A percentile compares a stretch with the other conserved stretches of the same genome.
Evolutionary conservation across 2,329 filamentous ascomycete species (phyloP).

Genomic region (Curvularia eragrostidis): DNA sequence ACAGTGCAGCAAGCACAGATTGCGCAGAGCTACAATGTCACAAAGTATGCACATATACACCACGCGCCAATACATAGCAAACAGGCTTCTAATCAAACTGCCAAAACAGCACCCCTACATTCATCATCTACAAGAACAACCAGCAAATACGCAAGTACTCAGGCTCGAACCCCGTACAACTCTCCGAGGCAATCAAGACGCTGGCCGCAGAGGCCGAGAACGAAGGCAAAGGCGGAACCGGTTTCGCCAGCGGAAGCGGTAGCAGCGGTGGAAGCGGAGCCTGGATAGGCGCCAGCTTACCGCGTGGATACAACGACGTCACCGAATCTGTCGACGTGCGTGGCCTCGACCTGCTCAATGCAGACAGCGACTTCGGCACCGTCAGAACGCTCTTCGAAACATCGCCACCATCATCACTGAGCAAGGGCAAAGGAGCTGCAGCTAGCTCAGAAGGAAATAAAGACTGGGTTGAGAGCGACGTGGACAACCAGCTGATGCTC

Average conservation of each 20-base stretch:
- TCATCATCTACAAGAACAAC: constrained; percentile 78
- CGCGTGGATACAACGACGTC: constrained; percentile 82
- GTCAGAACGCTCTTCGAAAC: constrained; percentile 77
- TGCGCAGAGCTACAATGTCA: constrained; percentile 74
- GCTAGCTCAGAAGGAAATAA: constrained; percentile 53
- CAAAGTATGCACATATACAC: constrained; percentile 57
- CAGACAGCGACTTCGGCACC: constrained; percentile 75
- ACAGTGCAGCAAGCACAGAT: constrained; percentile 78
- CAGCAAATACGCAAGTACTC: constrained; percentile 71
- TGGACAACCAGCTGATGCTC: constrained; percentile 94
- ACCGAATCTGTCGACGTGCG: constrained; percentile 80
- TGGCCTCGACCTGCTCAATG: constrained; percentile 86
- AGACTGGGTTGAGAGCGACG: constrained; percentile 96
- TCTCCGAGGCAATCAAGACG: constrained; percentile 74
- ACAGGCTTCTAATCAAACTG: constrained; percentile 18
- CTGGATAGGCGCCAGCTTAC: constrained; percentile 79
- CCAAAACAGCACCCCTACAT: constrained; percentile 75
- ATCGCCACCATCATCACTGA: constrained; percentile 69
- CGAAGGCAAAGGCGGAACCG: constrained; percentile 51
- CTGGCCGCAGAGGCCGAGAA: constrained; percentile 69
- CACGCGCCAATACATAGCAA: background rate
- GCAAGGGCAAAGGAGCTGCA: constrained; percentile 56
- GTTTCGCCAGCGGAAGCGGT: constrained; percentile 50
- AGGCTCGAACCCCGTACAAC: constrained; percentile 74
- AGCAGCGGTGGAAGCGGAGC: constrained; percentile 50